phyloP scores from a whole-genome alignment of 192 early-diverging fungal genomes.

The Coemansia sp. region DNA sequence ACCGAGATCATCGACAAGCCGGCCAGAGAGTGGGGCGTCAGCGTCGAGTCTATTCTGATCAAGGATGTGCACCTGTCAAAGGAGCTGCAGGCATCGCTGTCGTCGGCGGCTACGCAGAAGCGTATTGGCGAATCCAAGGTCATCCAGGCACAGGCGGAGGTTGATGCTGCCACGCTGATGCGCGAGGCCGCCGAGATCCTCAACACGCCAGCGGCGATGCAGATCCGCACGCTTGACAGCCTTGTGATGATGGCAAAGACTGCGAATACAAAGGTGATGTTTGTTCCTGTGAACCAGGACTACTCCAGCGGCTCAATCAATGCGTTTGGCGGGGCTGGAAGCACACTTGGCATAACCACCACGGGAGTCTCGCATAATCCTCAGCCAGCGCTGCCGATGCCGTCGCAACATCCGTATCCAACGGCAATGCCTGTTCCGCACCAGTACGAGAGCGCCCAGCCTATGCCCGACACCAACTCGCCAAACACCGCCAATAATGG shows the following conservation, averaged over 20 bases:
- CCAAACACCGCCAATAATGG: neutral
- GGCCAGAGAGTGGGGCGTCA: constrained; percentile 78
- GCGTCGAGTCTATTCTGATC: constrained; percentile 79
- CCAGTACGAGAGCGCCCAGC: constrained; percentile 4
- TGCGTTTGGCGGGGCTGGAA: constrained; percentile 52
- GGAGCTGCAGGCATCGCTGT: constrained; percentile 80
- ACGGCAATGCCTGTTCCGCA: constrained; percentile 2
- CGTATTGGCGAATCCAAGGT: constrained; percentile 90
- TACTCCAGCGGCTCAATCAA: constrained; percentile 51
- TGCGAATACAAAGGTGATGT: constrained; percentile 72
- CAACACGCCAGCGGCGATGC: constrained; percentile 78
- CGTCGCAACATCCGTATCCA: neutral
- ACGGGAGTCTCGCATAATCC: neutral
- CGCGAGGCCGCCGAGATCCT: constrained; percentile 91
- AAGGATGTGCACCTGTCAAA: constrained; percentile 78
- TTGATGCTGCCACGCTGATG: constrained; percentile 88
- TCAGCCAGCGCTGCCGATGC: neutral
- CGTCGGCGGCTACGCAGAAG: constrained; percentile 86
- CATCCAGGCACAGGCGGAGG: constrained; percentile 85
- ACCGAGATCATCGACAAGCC: constrained; percentile 78
- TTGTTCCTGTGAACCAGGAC: constrained; percentile 63
- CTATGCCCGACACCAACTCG: neutral
- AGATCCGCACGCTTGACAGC: constrained; percentile 91
- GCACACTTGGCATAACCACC: constrained; percentile 33
- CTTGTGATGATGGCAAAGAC: constrained; percentile 74